Evolutionary conservation across 2,329 filamentous ascomycete genomes (phyloP), one percentile per base, ranked within the genome.

Genomic region (Aspergillus niger): DNA sequence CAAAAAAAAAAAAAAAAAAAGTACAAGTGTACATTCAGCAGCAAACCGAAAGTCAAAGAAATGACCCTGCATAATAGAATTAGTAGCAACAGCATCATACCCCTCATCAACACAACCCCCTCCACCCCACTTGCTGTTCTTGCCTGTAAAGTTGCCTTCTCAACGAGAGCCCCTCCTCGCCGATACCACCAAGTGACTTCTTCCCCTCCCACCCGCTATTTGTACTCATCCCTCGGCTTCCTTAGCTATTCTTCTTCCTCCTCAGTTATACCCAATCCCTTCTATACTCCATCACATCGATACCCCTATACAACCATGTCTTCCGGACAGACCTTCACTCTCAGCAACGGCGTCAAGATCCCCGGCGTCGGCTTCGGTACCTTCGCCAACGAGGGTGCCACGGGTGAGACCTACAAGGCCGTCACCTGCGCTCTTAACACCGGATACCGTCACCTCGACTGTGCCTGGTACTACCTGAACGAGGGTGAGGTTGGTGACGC

Each of bases 341-440:
- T 86, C 55, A 82, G 76, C 79, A 86, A 85, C 70, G 83, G 83
- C 67, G 83, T 88, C 61, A 81, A 80, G 71, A 85, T 89, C 66
- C 86, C 86, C 62, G 85, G 80, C 51, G 76, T 89, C 32, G 86
- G 86, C 26, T 89, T 89, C 68, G 86, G 86, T 67, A 89, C 86
- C 67, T 89, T 88, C 70, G 83, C 85, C 73, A 89, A 83, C 74
- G 88, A 91, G 77, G 88, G 86, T 59, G 72, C 79, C 63, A 79
- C 80, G 65, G 85, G 85, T 41, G 83, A 86, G 77, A 83, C 83
- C 48, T 86, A 87, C 78, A 80, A 78, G 59, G 81, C 81, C 38
- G 80, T 81, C 58, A 72, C 74, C 15, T 80, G 81, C 70, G 83
- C 83, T 15, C 76, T 85, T 44, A 71, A 77, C 57, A 74, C 73